Base-by-base conservation (phyloP, 2,329 filamentous ascomycete species). In the Calonectria honghensis region DNA sequence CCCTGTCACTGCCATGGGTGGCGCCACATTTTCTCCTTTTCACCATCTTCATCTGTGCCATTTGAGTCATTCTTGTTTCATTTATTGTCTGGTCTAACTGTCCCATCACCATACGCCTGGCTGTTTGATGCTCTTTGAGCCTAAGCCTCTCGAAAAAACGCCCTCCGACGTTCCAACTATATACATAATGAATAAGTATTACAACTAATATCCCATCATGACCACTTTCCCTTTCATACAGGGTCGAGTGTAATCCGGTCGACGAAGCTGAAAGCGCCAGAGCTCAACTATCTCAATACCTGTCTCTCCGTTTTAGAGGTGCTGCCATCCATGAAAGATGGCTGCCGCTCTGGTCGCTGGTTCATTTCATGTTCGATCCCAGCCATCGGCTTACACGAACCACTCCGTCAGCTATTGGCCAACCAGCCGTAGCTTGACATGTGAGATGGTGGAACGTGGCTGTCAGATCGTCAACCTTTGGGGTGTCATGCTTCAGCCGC, bases 181-280 rank as follows among this genome's bases (percentile, higher is more conserved):
- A 79, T 81, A 81, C 80, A 78, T 63, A 72, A 73, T 77, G 78
- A 81, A 81, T 75, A 80, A 73, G 78, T 81, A 81, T 81, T 81
- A 81, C 78, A 81, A 81, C 77, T 77, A 70, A 72, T 81, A 81
- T 78, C 73, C 73, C 35, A 45, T 71, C 67, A 64, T 68, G 54
- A 57, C 57, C 54, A 45, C 48, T 48, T 50, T 29, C 50, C 59
- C 61, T 48, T 37, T n/a, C 39, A 59, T 20, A 16, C 27, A 20
- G 29, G 27, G 61, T 20, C 31, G 61, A 67, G n/a, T 24, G 41
- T 48, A 32, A 29, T 69, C 70, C 48, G n/a, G 50, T 66, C 31
- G 45, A 61, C 68, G 59, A 73, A 59, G 63, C 73, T 51, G 35
- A 27, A 41, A 51, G n/a, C 63, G 37, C 31, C 29, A 64, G 68